Base-by-base conservation (phyloP, 768 basidiomycete genomes). In the Gelatoporia subvermispora region DNA sequence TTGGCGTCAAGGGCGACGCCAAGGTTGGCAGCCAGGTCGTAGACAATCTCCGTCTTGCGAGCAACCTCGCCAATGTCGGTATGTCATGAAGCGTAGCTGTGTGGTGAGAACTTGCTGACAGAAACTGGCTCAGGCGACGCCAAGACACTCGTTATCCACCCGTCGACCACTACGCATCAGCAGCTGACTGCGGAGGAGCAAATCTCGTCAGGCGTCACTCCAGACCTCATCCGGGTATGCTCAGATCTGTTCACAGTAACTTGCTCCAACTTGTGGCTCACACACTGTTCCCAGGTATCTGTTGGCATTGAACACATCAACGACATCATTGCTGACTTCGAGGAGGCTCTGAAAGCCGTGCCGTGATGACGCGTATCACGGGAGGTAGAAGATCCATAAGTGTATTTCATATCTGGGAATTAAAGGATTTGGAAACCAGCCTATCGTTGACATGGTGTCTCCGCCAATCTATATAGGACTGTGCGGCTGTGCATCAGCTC, bases 111-210 rank as follows among this genome's bases (percentile, higher is more conserved):
- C 17, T 44, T 15, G n/a, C 31, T 23, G 4, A 49, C 22, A n/a
- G 35, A 2, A 4, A 13, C 11, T 9, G 9, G 28, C 4, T 20
- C 52, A 73, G 78, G 82, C 24, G 83, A 85, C 47, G 81, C 84
- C n/a, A 88, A 90, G 67, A 88, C 84, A 3, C 75, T 91, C 8
- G 83, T 87, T 25, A 87, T 91, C 49, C 84, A 88, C 58, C 87
- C 88, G 0, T 84, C 82, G 3, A 76, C 78, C 21, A 90, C 89
- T 18, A 91, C 88, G 0, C 88, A 92, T 60, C 71, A 79, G 25
- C 86, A 89, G 63, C 69, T 89, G 43, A 72, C 71, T 0, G 66
- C 64, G 11, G 78, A 74, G 46, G 88, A 90, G 60, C 81, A 81
- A 57, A 49, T 72, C 3, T 67, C 73, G 2, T 73, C 81, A 16